Conservation (phyloP, 345 rosid genomes). For the Dimocarpus longan region DNA sequence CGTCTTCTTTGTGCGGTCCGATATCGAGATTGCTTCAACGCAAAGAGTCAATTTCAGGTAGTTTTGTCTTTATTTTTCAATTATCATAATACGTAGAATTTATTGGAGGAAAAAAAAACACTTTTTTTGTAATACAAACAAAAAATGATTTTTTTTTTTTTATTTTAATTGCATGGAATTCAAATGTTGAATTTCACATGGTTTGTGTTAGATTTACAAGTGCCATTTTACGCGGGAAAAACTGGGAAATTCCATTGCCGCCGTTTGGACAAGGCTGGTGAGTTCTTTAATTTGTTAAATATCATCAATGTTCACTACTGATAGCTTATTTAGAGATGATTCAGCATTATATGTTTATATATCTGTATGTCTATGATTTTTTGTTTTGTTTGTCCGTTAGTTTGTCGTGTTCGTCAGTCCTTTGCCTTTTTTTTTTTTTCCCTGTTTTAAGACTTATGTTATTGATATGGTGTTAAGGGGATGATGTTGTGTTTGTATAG, state of each 20-base stretch:
- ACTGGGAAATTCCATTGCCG: constrained; percentile 85
- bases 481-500: constrained; percentile 31
- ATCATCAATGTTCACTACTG: not conserved
- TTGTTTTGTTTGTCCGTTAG: not conserved
- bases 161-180: not conserved
- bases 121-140: not conserved
- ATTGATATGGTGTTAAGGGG: not conserved
- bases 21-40: constrained; percentile 62
- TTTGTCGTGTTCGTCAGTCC: not conserved
- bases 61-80: not conserved
- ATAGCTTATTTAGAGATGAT: not conserved
- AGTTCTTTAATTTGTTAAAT: constrained; percentile 28
- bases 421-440: too few relatives aligned
- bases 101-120: not conserved
- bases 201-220: constrained; percentile 57
- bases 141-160: not conserved
- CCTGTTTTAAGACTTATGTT: not conserved
- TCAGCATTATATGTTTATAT: not conserved
- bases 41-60: constrained; percentile 89
- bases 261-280: constrained; percentile 96
- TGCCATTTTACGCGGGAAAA: constrained; percentile 70
- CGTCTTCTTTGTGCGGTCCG: constrained; percentile 83
- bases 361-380: not conserved
- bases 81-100: too few relatives aligned
- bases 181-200: not conserved